phyloP scores from a whole-genome alignment of 306 rosid species.

The Cucumis cinereus region DNA sequence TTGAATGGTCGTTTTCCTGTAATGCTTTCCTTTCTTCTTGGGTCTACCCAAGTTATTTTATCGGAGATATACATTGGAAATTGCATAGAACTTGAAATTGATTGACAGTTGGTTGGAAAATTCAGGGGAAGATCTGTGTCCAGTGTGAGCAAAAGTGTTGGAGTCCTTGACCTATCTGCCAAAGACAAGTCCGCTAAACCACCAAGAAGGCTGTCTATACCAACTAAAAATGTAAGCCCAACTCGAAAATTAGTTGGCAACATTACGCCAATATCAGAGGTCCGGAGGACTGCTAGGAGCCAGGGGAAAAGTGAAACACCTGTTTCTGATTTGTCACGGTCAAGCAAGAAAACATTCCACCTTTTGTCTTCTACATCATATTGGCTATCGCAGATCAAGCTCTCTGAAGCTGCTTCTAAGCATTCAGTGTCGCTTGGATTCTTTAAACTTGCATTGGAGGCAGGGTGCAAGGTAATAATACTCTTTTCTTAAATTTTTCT shows the following conservation, averaged over 20 bases:
- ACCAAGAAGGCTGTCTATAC: constrained; percentile 74
- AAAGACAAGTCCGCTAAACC: constrained; percentile 83
- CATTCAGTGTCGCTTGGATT: constrained; percentile 79
- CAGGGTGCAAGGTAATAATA: constrained; percentile 69
- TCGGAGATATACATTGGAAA: background rate
- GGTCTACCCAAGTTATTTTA: background rate
- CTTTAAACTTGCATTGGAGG: constrained; percentile 74
- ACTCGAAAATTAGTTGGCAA: constrained; percentile 33
- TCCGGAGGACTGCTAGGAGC: constrained; percentile 28
- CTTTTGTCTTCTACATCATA: constrained; percentile 60
- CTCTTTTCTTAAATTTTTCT: background rate
- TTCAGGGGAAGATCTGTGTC: constrained; percentile 45
- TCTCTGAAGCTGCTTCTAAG: constrained; percentile 61
- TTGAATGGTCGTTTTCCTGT: background rate
- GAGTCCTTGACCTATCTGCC: constrained; percentile 64
- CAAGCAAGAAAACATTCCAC: constrained; percentile 40
- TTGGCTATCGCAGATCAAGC: constrained; percentile 79
- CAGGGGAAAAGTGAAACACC: constrained; percentile 56
- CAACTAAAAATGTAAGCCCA: constrained; percentile 43
- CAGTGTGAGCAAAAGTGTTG: constrained; percentile 57
- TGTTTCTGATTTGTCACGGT: constrained; percentile 40
- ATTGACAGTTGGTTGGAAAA: background rate
- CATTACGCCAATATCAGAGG: constrained; percentile 68
- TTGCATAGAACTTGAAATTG: background rate
- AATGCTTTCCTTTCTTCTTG: background rate